phyloP scores from a whole-genome alignment of 2,329 filamentous ascomycete species.

The Dactylellina drechsleri region DNA sequence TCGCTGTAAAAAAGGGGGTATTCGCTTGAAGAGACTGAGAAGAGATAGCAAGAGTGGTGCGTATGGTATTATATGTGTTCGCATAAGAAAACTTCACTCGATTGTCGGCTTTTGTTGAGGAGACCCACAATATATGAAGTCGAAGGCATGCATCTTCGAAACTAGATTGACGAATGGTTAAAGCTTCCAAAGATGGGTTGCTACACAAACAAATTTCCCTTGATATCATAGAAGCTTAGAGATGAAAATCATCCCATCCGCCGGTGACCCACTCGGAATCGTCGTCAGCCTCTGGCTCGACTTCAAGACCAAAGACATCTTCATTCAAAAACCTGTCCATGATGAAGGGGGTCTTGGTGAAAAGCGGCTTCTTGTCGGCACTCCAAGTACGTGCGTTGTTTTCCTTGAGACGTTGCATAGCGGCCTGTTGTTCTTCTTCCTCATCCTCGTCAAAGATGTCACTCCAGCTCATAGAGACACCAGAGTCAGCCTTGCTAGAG shows the following conservation, averaged over 20 bases:
- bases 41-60: constrained; percentile 51
- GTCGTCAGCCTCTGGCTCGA: constrained; percentile 63
- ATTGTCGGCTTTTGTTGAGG: constrained; percentile 26
- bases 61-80: constrained; percentile 36
- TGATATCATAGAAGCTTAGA: constrained; percentile 18
- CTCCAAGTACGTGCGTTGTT: constrained; percentile 75
- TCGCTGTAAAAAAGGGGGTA: constrained; percentile 31
- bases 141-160: constrained; percentile 53
- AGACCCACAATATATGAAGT: constrained; percentile 5
- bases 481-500: constrained; percentile 57
- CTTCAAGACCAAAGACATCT: constrained; percentile 63
- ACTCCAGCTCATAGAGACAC: constrained; percentile 98
- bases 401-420: constrained; percentile 68
- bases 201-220: constrained; percentile 35
- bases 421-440: constrained; percentile 73
- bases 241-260: constrained; percentile 71
- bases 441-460: constrained; percentile 98
- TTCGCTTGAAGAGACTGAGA: constrained; percentile 39
- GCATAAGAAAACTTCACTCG: constrained; percentile 26
- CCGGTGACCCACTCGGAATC: constrained; percentile 91
- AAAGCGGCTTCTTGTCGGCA: constrained; percentile 66
- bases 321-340: constrained; percentile 64
- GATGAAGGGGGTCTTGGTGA: constrained; percentile 64
- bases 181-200: constrained; percentile 19
- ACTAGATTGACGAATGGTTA: constrained; percentile 60